Conservation (phyloP, 768 basidiomycete species). For the Pisolithus albus region DNA sequence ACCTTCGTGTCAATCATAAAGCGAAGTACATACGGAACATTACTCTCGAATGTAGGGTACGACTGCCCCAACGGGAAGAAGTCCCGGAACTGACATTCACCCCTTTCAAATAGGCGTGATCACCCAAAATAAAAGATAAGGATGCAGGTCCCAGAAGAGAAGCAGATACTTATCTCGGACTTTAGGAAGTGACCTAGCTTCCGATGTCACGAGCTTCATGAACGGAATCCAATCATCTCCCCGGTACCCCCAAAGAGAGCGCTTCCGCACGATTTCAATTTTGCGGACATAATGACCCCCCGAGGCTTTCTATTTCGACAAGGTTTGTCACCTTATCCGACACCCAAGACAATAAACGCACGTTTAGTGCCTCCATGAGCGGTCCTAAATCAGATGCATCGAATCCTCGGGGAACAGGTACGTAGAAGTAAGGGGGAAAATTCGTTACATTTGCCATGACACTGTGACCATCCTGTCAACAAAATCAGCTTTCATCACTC, state of each 20-base stretch:
- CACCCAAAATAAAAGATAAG: conserved; percentile 14
- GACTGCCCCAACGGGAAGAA: conserved; percentile 43
- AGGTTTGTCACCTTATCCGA: background rate
- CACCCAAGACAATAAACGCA: conserved; percentile 29
- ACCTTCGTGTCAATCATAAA: conserved; percentile 99
- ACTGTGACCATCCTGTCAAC: conserved; percentile 57
- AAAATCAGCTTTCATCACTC: background rate
- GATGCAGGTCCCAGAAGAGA: conserved; percentile 1
- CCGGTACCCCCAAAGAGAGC: conserved; percentile 81
- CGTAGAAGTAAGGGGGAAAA: conserved; percentile 91
- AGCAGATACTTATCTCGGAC: conserved; percentile 73
- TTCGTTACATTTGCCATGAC: conserved; percentile 76
- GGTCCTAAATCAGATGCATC: conserved; percentile 54
- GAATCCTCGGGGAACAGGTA: conserved; percentile 83
- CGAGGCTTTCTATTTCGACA: conserved; percentile 13
- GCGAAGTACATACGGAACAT: conserved; percentile 82
- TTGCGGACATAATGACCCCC: conserved; percentile 37
- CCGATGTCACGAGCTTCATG: conserved; percentile 72
- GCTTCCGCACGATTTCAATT: conserved; percentile 56
- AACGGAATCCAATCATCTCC: conserved; percentile 78
- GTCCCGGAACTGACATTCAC: conserved; percentile 60
- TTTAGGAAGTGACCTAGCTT: conserved; percentile 75
- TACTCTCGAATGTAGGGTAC: conserved; percentile 83
- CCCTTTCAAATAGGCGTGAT: conserved; percentile 65
- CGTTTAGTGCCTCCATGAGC: conserved; percentile 70